Percentiles rank a stretch among this genome's conserved stretches.
phyloP scores from a whole-genome alignment of 495 filamentous ascomycete species.

The Cairneyella variabilis region DNA sequence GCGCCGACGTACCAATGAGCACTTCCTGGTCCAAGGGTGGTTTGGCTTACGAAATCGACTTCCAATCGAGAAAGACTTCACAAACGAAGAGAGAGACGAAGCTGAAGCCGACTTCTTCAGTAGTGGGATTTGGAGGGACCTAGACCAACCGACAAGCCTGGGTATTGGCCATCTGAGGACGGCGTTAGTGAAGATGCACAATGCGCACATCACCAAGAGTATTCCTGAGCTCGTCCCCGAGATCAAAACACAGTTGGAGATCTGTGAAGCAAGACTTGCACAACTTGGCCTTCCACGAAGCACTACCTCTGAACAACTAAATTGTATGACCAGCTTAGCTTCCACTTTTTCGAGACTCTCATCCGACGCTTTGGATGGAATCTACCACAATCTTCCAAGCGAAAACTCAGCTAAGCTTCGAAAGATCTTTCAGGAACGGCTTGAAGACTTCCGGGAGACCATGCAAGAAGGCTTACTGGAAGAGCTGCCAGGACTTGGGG shows the following conservation, averaged over 20 bases:
- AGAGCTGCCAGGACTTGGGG: background rate
- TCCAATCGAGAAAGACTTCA: background rate
- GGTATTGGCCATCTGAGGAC: background rate
- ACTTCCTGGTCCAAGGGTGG: background rate
- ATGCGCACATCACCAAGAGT: background rate
- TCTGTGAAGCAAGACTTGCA: background rate
- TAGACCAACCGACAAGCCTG: background rate
- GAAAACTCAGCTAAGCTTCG: background rate
- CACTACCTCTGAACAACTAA: background rate
- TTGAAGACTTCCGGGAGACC: background rate
- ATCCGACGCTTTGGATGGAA: background rate
- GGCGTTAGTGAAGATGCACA: background rate
- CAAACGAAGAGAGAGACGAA: background rate
- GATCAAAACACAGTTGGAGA: background rate
- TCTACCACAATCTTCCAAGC: background rate
- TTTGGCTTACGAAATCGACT: background rate
- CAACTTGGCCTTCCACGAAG: background rate
- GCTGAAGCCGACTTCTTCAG: conserved; percentile 1
- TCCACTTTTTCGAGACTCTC: background rate
- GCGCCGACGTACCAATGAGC: background rate
- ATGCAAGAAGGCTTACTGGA: background rate
- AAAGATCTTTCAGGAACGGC: background rate
- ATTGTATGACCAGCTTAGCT: background rate
- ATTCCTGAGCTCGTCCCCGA: background rate
- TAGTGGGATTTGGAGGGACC: background rate